phyloP scores from a whole-genome alignment of 257 asterid species.

The Perilla frutescens region DNA sequence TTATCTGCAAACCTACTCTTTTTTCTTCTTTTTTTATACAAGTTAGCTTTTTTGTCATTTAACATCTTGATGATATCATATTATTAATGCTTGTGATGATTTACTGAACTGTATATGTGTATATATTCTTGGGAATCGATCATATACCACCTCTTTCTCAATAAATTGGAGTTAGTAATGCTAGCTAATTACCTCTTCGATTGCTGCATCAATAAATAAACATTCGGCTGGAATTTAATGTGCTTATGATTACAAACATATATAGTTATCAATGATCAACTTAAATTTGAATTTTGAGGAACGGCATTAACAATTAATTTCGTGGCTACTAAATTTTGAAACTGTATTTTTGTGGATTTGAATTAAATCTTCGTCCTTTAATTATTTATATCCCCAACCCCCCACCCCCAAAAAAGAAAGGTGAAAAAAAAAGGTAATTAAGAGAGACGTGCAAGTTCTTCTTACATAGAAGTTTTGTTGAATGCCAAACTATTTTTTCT shows the following conservation, averaged over 20 bases:
- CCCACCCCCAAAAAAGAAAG: background rate
- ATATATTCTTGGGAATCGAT: background rate
- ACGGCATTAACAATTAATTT: constrained; percentile 13
- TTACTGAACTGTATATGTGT: no score
- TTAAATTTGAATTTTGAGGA: constrained; percentile 27
- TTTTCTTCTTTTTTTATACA: background rate
- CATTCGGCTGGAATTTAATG: constrained; percentile 1
- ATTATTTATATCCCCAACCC: background rate
- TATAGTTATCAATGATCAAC: constrained; percentile 20
- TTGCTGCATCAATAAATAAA: constrained; percentile 21
- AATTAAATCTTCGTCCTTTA: background rate
- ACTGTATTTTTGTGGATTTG: background rate
- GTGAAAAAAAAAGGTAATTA: background rate
- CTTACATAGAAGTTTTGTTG: background rate
- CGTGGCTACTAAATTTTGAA: constrained; percentile 16
- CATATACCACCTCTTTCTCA: background rate
- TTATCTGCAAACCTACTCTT: background rate
- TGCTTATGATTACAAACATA: background rate
- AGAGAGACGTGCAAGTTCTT: constrained; percentile 9
- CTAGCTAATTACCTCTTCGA: constrained; percentile 29
- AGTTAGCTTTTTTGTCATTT: no score
- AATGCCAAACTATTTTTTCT: background rate
- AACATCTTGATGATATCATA: no score
- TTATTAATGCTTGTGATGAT: no score
- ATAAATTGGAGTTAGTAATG: constrained; percentile 15